Conservation (phyloP, 2,329 filamentous ascomycete species). For the Colletotrichum lini region DNA sequence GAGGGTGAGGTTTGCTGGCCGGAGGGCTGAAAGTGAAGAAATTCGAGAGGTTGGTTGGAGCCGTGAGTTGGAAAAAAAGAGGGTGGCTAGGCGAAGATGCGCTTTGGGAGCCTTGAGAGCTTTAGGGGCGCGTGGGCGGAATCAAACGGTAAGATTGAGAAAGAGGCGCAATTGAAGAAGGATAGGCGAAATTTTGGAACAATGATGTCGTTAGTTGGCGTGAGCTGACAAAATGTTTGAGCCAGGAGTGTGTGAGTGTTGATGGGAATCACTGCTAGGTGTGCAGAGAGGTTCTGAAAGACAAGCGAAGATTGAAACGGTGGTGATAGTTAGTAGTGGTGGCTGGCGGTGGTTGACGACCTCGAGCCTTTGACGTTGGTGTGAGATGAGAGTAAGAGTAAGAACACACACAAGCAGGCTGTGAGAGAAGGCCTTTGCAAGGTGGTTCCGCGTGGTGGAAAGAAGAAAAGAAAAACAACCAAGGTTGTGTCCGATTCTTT, state of each 20-base stretch:
- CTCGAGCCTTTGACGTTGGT: conserved; percentile 1
- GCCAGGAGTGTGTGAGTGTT: too few species aligned
- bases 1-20: background rate
- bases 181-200: conserved; percentile 14
- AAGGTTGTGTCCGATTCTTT: conserved; percentile 5
- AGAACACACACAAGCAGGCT: conserved; percentile 2
- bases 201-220: conserved; percentile 7
- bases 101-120: conserved; percentile 22
- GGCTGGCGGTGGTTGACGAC: conserved; percentile 9
- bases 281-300: background rate
- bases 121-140: conserved; percentile 29
- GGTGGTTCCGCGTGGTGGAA: conserved; percentile 1
- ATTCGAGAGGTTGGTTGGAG: conserved; percentile 38
- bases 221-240: conserved; percentile 4
- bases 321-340: background rate
- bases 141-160: conserved; percentile 30
- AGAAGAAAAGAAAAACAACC: conserved; percentile 20
- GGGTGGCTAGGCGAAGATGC: conserved; percentile 40
- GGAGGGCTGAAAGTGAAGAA: conserved; percentile 23
- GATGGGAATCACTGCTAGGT: background rate
- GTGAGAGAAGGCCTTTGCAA: background rate
- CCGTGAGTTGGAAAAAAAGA: conserved; percentile 34
- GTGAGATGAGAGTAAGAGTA: conserved; percentile 14
- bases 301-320: background rate
- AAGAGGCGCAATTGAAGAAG: conserved; percentile 13